Conservation (phyloP, 176 grass and related monocot species). For the Paspalum notatum region DNA sequence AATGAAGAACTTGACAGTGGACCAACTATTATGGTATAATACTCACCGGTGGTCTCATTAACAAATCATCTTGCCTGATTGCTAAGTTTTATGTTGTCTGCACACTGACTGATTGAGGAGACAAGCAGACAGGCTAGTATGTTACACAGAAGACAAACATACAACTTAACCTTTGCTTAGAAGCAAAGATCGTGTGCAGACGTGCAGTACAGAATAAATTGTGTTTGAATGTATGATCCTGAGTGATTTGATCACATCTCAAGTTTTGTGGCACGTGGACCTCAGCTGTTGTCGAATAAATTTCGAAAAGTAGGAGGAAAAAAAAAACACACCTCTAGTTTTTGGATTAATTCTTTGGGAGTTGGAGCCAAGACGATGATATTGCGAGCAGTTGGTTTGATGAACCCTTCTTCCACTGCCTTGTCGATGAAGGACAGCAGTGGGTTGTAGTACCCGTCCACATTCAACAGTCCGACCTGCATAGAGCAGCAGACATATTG, state of each 20-base stretch:
- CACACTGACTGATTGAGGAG: neutral
- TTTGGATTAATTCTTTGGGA: slow-evolving; percentile 40
- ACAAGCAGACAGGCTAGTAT: neutral
- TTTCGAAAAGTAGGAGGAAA: neutral
- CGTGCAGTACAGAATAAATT: neutral
- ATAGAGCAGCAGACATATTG: neutral
- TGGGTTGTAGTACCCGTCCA: slow-evolving; percentile 48
- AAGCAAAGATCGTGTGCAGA: slow-evolving; percentile 3
- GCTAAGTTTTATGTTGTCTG: neutral
- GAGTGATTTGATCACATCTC: neutral
- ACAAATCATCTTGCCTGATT: neutral
- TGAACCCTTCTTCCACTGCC: slow-evolving; percentile 55
- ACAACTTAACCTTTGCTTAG: slow-evolving; percentile 27
- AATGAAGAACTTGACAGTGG: slow-evolving; percentile 9
- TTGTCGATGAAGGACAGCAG: slow-evolving; percentile 52
- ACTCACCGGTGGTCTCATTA: neutral
- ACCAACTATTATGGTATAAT: slow-evolving; percentile 8
- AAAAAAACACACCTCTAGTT: slow-evolving; percentile 34
- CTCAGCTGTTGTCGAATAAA: neutral
- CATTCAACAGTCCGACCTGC: slow-evolving; percentile 51
- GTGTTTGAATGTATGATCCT: slow-evolving; percentile 15
- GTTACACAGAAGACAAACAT: neutral
- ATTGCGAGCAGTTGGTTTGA: slow-evolving; percentile 39
- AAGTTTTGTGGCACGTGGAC: neutral
- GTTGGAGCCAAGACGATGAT: slow-evolving; percentile 50